Percentiles rank a stretch among this genome's conserved stretches.
Conservation (phyloP, 2,329 filamentous ascomycete species). For the Colletotrichum sp. region DNA sequence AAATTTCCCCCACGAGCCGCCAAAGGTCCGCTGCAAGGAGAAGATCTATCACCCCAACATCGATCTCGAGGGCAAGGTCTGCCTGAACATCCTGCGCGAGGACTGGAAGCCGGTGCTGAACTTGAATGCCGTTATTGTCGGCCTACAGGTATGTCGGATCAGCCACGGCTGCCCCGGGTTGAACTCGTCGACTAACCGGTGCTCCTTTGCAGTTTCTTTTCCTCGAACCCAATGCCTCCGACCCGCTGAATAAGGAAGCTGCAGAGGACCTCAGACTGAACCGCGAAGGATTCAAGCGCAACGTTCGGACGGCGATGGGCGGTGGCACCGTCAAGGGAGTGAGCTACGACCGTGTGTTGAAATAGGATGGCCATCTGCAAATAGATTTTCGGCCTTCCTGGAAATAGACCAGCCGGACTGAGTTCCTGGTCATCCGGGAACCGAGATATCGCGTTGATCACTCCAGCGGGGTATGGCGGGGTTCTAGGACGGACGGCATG, state of each 20-base stretch:
- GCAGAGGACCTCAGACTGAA: conserved; percentile 89
- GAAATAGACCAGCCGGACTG: background rate
- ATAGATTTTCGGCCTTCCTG: background rate
- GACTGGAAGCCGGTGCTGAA: conserved; percentile 99
- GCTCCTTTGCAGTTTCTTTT: conserved; percentile 77
- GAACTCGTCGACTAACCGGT: conserved; percentile 23
- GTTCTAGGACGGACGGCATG: background rate
- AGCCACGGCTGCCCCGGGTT: background rate
- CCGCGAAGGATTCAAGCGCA: conserved; percentile 87
- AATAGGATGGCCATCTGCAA: conserved; percentile 42
- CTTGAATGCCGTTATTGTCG: conserved; percentile 94
- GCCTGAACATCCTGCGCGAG: conserved; percentile 94
- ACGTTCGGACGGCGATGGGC: conserved; percentile 83
- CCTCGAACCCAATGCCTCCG: conserved; percentile 94
- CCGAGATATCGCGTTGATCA: background rate
- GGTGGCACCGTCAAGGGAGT: conserved; percentile 78
- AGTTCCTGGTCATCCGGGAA: background rate
- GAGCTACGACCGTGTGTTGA: conserved; percentile 79
- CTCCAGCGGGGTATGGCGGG: background rate
- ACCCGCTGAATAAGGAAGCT: conserved; percentile 98
- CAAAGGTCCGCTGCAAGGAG: conserved; percentile 95
- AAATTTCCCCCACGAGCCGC: conserved; percentile 96
- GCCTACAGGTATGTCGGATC: conserved; percentile 70
- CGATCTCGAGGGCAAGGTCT: conserved; percentile 96
- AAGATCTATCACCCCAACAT: conserved; percentile 99